phyloP scores from a whole-genome alignment of 495 filamentous ascomycete species.

The Lepraria neglecta region DNA sequence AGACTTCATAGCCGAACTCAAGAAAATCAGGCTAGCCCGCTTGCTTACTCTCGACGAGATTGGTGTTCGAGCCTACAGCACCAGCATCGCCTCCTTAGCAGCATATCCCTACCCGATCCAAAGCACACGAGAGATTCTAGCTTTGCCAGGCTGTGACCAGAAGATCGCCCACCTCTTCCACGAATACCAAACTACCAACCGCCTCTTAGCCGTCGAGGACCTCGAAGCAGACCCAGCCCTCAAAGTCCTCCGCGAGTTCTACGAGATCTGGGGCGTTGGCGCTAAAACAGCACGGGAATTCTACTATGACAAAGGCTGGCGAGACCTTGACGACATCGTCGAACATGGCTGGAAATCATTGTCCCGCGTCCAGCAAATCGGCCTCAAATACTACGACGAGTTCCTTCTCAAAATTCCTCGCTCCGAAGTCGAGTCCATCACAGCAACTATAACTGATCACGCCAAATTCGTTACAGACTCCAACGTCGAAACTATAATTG shows the following conservation, averaged over 20 bases:
- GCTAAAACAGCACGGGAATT: conserved; percentile 76
- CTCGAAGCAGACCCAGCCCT: conserved; percentile 60
- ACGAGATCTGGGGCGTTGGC: conserved; percentile 86
- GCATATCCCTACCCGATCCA: conserved; percentile 68
- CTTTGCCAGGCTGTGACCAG: conserved; percentile 71
- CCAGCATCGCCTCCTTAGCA: conserved; percentile 71
- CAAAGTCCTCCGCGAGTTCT: conserved; percentile 59
- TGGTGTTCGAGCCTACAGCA: conserved; percentile 82
- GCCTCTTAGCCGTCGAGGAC: conserved; percentile 57
- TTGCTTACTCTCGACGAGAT: conserved; percentile 66
- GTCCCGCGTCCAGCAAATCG: conserved; percentile 81
- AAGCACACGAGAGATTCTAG: conserved; percentile 53
- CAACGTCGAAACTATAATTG: conserved; percentile 65
- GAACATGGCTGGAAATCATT: conserved; percentile 73
- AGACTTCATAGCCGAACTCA: conserved; percentile 65
- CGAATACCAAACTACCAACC: conserved; percentile 60
- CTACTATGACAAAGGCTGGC: conserved; percentile 70
- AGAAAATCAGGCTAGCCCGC: conserved; percentile 66
- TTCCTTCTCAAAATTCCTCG: conserved; percentile 66
- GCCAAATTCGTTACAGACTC: conserved; percentile 46
- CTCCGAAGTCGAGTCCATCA: conserved; percentile 66
- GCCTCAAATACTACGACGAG: conserved; percentile 88
- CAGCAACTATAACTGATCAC: conserved; percentile 51
- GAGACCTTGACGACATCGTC: conserved; percentile 73
- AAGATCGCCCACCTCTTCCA: conserved; percentile 76